These are phyloP conservation scores for Emergomyces orientalis DNA, from an alignment of 2,329 filamentous ascomycete species.

Conservation along the genomic window DNA sequence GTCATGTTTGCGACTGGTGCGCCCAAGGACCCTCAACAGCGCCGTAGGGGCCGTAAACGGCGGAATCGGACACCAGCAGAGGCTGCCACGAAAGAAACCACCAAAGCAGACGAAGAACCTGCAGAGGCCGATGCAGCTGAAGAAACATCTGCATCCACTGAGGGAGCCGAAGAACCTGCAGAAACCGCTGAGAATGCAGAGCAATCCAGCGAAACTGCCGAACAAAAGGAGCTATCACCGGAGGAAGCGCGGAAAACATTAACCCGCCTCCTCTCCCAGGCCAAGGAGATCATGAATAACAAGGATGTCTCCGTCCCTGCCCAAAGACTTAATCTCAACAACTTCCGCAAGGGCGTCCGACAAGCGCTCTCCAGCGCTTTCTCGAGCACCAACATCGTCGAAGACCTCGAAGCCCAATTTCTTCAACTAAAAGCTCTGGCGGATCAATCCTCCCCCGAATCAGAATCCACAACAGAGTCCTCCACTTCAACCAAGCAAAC, in stretches of 20 bases:
- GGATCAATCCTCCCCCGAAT: slow-evolving; percentile 6
- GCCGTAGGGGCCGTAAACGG: slow-evolving; percentile 29
- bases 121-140: slow-evolving; percentile 17
- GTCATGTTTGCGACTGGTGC: slow-evolving; percentile 82
- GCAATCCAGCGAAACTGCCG: slow-evolving; percentile 31
- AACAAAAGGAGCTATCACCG: slow-evolving; percentile 12
- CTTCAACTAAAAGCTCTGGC: slow-evolving; percentile 37
- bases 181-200: slow-evolving; percentile 20
- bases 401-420: slow-evolving; percentile 48
- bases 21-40: slow-evolving; percentile 47
- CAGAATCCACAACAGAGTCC: neutral
- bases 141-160: slow-evolving; percentile 17
- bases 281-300: slow-evolving; percentile 51
- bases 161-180: slow-evolving; percentile 8
- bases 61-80: slow-evolving; percentile 23
- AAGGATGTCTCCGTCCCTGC: slow-evolving; percentile 49
- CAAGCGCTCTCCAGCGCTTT: slow-evolving; percentile 51
- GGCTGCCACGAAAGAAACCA: slow-evolving; percentile 21
- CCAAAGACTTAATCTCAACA: slow-evolving; percentile 65
- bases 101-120: slow-evolving; percentile 22
- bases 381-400: slow-evolving; percentile 35
- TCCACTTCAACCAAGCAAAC: neutral
- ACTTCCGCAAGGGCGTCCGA: slow-evolving; percentile 58
- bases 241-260: slow-evolving; percentile 39
- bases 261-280: slow-evolving; percentile 46